Conservation (phyloP, 75 land plant species). For the Picea sitchensis region DNA sequence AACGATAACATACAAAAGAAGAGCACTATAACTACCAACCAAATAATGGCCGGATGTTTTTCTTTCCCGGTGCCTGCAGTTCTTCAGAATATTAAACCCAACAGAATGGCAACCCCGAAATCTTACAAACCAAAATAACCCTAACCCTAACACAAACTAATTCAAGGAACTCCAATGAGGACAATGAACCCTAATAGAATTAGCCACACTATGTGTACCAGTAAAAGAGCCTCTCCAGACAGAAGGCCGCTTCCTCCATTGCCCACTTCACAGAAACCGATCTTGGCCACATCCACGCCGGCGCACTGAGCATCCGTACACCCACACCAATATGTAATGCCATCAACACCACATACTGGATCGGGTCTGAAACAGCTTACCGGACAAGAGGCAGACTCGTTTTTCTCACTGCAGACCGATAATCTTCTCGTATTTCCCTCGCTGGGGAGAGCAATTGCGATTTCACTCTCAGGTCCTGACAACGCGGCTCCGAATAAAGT, state of each 20-base stretch:
- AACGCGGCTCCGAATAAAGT: no score
- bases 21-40: no score
- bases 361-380: constrained; percentile 69
- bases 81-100: no score
- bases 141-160: neutral
- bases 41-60: no score
- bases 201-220: constrained; percentile 78
- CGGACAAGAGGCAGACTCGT: constrained; percentile 32
- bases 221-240: constrained; percentile 68
- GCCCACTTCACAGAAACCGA: constrained; percentile 48
- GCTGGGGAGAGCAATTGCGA: no score
- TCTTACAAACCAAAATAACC: no score
- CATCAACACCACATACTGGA: constrained; percentile 81
- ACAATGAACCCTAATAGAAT: constrained; percentile 57
- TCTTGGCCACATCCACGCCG: constrained; percentile 47
- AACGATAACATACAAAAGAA: no score
- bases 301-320: constrained; percentile 60
- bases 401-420: no score
- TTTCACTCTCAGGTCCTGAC: no score
- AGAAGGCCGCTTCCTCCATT: constrained; percentile 37
- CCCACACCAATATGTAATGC: constrained; percentile 87
- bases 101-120: no score
- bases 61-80: no score
- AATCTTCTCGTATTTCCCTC: no score
- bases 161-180: constrained; percentile 52